phyloP scores from a whole-genome alignment of 2,329 filamentous ascomycete genomes.

The Clathrospora elynae region DNA sequence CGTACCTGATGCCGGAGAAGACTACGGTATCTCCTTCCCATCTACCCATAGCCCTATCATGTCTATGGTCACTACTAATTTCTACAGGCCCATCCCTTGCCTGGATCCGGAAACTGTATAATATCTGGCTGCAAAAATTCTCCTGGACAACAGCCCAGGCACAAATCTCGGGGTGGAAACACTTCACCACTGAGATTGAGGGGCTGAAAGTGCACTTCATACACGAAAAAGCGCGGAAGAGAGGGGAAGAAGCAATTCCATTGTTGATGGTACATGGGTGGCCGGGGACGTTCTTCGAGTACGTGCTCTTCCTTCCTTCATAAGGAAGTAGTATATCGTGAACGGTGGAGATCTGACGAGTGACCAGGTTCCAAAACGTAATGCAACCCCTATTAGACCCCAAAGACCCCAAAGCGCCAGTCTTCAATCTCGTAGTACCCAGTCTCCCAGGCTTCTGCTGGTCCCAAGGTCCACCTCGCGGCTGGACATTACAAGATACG shows the following conservation, averaged over 20 bases:
- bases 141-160: conserved; percentile 42
- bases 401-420: conserved; percentile 24
- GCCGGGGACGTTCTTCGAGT: conserved; percentile 55
- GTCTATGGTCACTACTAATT: too few relatives aligned
- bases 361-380: conserved; percentile 38
- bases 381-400: conserved; percentile 46
- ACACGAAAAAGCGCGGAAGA: conserved; percentile 38
- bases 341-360: too few relatives aligned
- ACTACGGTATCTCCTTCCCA: conserved; percentile 47
- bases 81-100: conserved; percentile 29
- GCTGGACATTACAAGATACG: conserved; percentile 54
- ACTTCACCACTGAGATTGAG: conserved; percentile 47
- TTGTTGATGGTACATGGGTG: conserved; percentile 53
- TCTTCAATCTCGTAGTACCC: conserved; percentile 64
- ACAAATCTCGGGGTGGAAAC: conserved; percentile 41
- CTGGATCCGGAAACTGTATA: conserved; percentile 45
- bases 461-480: conserved; percentile 24
- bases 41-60: too few relatives aligned
- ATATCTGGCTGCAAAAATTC: conserved; percentile 43
- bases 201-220: conserved; percentile 48
- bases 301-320: neutral
- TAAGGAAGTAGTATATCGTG: too few relatives aligned
- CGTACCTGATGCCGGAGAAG: conserved; percentile 43
- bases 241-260: conserved; percentile 48
- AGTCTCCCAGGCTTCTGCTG: conserved; percentile 54